Evolutionary conservation across 2,329 filamentous ascomycete genomes (phyloP).

Genomic region (Venturia aucupariae): DNA sequence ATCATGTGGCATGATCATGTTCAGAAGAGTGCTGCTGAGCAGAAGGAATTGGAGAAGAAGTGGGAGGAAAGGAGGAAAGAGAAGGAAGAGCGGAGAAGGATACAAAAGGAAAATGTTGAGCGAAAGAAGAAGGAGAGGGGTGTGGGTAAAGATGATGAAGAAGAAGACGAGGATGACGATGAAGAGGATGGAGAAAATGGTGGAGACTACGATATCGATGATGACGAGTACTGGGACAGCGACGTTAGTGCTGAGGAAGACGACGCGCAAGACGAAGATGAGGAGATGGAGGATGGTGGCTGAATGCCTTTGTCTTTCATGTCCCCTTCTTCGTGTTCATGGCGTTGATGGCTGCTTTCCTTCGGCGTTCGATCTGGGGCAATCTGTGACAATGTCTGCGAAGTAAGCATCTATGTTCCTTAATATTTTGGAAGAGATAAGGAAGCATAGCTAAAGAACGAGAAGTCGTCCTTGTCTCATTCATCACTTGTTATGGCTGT

Average conservation of each 20-base stretch:
- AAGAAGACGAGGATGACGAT: constrained; percentile 35
- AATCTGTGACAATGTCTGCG: neutral
- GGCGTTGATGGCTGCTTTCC: neutral
- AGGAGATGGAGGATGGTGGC: constrained; percentile 13
- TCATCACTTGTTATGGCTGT: too few relatives aligned
- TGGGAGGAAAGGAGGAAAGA: constrained; percentile 72
- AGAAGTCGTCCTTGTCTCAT: too few relatives aligned
- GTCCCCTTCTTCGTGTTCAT: neutral
- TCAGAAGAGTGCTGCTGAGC: constrained; percentile 69
- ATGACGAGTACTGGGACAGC: constrained; percentile 15
- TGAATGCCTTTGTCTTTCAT: neutral
- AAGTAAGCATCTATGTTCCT: too few relatives aligned
- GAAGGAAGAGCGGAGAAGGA: constrained; percentile 70
- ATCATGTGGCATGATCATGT: constrained; percentile 98
- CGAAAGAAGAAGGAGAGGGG: constrained; percentile 61
- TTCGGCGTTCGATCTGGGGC: neutral
- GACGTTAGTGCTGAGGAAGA: constrained; percentile 14
- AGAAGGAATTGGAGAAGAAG: constrained; percentile 67
- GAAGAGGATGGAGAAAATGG: constrained; percentile 40
- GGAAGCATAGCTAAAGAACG: too few relatives aligned
- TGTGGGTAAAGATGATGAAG: constrained; percentile 37
- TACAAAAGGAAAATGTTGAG: constrained; percentile 86
- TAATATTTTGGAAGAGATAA: too few relatives aligned
- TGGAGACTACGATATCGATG: constrained; percentile 25
- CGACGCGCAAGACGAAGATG: constrained; percentile 10